phyloP scores from a whole-genome alignment of 768 basidiomycete genomes.

The Tricholoma hemisulphureum region DNA sequence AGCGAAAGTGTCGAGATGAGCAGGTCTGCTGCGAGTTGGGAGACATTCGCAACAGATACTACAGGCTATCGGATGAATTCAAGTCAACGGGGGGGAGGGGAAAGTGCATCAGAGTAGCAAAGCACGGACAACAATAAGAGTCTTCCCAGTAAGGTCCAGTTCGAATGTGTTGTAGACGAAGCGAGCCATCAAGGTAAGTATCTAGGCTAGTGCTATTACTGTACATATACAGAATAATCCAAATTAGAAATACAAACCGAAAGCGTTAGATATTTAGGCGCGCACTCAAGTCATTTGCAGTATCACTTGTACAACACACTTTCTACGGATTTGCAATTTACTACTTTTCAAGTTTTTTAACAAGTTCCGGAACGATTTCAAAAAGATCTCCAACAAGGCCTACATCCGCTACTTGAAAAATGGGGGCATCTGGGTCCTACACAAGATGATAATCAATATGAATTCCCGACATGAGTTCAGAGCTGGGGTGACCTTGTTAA shows the following conservation, averaged over 20 bases:
- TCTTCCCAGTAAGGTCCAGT: conserved; percentile 35
- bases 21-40: conserved; percentile 76
- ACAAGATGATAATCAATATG: conserved; percentile 7
- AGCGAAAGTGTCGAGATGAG: conserved; percentile 67
- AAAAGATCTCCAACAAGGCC: conserved; percentile 94
- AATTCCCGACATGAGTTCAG: not conserved
- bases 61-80: conserved; percentile 46
- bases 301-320: too few relatives aligned
- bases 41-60: conserved; percentile 78
- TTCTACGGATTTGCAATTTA: not conserved
- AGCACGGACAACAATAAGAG: conserved; percentile 43
- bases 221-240: too few relatives aligned
- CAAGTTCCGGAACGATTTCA: conserved; percentile 86
- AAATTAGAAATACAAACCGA: too few relatives aligned
- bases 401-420: conserved; percentile 97
- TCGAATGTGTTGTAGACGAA: conserved; percentile 32
- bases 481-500: conserved; percentile 77
- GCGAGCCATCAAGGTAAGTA: conserved; percentile 11
- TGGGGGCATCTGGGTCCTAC: conserved; percentile 95
- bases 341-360: conserved; percentile 73
- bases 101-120: conserved; percentile 3
- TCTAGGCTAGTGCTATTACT: too few relatives aligned
- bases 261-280: too few relatives aligned
- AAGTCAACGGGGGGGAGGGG: too few relatives aligned
- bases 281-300: not conserved